phyloP scores from a whole-genome alignment of 2,329 filamentous ascomycete species.

The Phialophora tarda region DNA sequence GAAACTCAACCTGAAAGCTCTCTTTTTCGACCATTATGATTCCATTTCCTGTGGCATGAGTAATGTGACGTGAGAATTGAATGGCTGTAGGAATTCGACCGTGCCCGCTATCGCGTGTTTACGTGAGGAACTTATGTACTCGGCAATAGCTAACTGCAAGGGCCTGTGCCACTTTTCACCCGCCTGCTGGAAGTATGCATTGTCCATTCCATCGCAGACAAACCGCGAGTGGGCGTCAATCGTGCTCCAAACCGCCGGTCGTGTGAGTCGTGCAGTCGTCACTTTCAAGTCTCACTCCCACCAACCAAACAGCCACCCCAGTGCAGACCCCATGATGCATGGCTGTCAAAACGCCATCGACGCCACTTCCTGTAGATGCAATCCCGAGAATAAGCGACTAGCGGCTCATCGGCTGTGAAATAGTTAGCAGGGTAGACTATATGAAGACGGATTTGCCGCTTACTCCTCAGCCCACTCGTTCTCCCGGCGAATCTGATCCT shows the following conservation, averaged over 20 bases:
- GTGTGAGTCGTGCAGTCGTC: background rate
- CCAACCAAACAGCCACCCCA: background rate
- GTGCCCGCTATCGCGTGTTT: background rate
- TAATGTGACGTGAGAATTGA: background rate
- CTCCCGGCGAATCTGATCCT: conserved; percentile 93
- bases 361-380: background rate
- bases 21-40: background rate
- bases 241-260: background rate
- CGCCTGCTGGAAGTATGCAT: background rate
- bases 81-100: background rate
- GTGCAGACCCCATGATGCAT: background rate
- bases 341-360: conserved; percentile 7
- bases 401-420: conserved; percentile 31
- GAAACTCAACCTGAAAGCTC: background rate
- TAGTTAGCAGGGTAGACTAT: conserved; percentile 2
- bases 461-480: conserved; percentile 90
- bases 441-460: conserved; percentile 37
- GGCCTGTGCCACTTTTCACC: background rate
- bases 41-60: background rate
- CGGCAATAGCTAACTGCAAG: background rate
- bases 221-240: background rate
- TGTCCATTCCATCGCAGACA: too few relatives aligned
- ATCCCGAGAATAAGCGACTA: conserved; percentile 28
- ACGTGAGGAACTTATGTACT: background rate
- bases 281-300: background rate